Evolutionary conservation across 345 rosid species (phyloP), one percentile per base, ranked within the genome.

Genomic region (Capsella bursapastoris): DNA sequence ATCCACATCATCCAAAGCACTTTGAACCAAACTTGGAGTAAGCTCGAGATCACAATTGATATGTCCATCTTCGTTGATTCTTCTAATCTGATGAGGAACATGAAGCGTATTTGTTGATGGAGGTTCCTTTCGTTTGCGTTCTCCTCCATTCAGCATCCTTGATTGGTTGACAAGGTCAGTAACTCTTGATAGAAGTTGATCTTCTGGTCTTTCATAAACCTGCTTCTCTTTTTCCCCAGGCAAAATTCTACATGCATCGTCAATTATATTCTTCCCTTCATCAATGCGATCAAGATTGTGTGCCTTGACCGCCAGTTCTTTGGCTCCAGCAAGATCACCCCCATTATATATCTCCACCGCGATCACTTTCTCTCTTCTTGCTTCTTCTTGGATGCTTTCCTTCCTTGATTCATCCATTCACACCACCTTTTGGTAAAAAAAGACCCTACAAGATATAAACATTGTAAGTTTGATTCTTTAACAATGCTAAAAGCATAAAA

Each of bases 331-430:
- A 29, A 80, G 5, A 69, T 84, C 87, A 52, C 70, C 78, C 48
- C 67, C 82, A 5, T 8, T 25, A 38, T 85, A 69, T 74, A 82
- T 83, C 71, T 74, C 68, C 77, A 86, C 83, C 2, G 89, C 87
- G 11, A 82, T 68, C 38, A 63, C 78, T 79, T 75, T 83, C 5
- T 80, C 87, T 72, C 55, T 79, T 40, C 35, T 4, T 7, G 88
- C 88, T 52, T 78, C 84, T 12, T 76, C 85, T 72, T 44, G 82
- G 44, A 78, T 22, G 25, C 2, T 22, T 22, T 22, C 25, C 25
- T 22, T 66, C 40, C 27, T 56, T 45, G 7, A 0, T 50, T 51
- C 50, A 14, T 34, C 40, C 16, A 64, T 58, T 65, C 29, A 25
- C 56, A 22, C 40, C 57, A 16, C 68, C 47, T 53, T 43, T 65